Percentiles rank a stretch among this genome's conserved stretches.
phyloP scores from a whole-genome alignment of 164 flowering plant species.

The Liriodendron chinense region DNA sequence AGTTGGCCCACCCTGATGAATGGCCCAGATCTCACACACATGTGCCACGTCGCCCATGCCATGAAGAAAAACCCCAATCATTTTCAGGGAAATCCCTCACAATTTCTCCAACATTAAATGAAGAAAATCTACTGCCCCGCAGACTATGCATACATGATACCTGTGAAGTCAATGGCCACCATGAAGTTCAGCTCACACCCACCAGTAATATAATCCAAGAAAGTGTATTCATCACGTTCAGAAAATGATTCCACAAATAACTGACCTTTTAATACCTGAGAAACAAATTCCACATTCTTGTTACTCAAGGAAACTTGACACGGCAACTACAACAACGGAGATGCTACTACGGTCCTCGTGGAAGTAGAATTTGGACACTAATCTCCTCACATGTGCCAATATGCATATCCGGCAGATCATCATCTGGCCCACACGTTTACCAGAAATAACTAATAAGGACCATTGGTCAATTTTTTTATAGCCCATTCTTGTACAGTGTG shows the following conservation, averaged over 20 bases:
- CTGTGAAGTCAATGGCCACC: conserved; percentile 98
- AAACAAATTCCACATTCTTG: conserved; percentile 1
- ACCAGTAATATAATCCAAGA: conserved; percentile 86
- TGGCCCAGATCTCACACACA: background rate
- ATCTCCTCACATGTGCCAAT: background rate
- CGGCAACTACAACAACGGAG: background rate
- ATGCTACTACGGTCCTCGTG: background rate
- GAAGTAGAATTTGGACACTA: conserved; percentile 31
- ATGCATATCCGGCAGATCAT: background rate
- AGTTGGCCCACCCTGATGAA: background rate
- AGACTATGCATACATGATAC: conserved; percentile 27
- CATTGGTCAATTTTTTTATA: background rate
- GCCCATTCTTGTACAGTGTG: background rate
- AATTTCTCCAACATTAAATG: background rate
- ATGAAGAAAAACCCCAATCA: background rate
- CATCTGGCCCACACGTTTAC: background rate
- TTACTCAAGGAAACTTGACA: conserved; percentile 1
- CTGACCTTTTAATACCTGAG: conserved; percentile 68
- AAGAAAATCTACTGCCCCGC: background rate
- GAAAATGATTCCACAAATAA: conserved; percentile 63
- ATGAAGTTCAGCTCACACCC: conserved; percentile 92
- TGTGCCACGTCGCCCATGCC: background rate
- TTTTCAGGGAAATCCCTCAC: background rate
- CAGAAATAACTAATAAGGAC: background rate
- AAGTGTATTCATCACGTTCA: conserved; percentile 64